Percentiles rank a stretch among this genome's conserved stretches.
phyloP scores from a whole-genome alignment of 208 protist species.

The Wallacemonas rigidus region DNA sequence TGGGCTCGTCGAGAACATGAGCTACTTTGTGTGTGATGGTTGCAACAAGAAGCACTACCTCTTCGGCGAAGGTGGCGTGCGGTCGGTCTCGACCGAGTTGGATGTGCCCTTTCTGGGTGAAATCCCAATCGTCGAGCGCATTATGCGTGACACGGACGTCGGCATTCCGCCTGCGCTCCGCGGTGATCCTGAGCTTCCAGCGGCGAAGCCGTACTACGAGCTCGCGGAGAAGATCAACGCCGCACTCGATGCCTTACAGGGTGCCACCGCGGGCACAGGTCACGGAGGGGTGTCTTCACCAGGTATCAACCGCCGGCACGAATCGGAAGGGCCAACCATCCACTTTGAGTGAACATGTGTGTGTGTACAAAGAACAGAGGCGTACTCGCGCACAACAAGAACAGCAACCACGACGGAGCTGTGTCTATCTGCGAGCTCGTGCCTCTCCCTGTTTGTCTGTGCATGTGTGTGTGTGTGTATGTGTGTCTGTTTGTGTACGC shows the following conservation, averaged over 20 bases:
- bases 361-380: too few relatives aligned
- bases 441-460: too few relatives aligned
- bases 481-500: too few relatives aligned
- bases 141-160: slow-evolving; percentile 91
- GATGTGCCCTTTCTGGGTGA: slow-evolving; percentile 91
- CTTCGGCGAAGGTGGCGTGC: slow-evolving; percentile 93
- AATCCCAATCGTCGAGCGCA: slow-evolving; percentile 90
- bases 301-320: slow-evolving; percentile 13
- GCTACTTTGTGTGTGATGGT: slow-evolving; percentile 93
- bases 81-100: slow-evolving; percentile 83
- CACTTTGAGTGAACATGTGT: slow-evolving; percentile 35
- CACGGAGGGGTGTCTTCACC: not conserved
- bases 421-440: too few relatives aligned
- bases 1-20: slow-evolving; percentile 98
- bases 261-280: not conserved
- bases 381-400: not conserved
- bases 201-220: slow-evolving; percentile 85
- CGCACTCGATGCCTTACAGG: slow-evolving; percentile 23
- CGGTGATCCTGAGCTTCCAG: slow-evolving; percentile 57
- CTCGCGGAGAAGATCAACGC: slow-evolving; percentile 59
- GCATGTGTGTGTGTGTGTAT: too few relatives aligned
- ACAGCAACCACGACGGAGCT: not conserved
- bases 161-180: slow-evolving; percentile 90
- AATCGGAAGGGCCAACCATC: slow-evolving; percentile 36
- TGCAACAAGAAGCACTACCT: slow-evolving; percentile 91